Evolutionary conservation across 2,329 filamentous ascomycete species (phyloP).

Genomic region (Alternaria sp.): DNA sequence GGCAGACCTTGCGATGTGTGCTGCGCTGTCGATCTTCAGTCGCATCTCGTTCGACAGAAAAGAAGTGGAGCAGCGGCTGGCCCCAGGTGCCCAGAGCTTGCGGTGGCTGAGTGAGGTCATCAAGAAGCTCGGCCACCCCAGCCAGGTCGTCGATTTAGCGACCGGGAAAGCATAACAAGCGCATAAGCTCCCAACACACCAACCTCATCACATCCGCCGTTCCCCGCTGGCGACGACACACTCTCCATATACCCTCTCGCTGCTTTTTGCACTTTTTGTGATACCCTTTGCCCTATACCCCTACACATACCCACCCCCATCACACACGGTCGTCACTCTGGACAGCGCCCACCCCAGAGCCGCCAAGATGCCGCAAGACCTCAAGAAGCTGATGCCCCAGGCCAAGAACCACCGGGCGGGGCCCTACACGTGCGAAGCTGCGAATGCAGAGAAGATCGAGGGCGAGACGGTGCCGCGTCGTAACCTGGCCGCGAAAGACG

Average conservation of each 20-base stretch:
- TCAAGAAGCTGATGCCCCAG: slow-evolving; percentile 57
- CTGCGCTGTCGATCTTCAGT: slow-evolving; percentile 12
- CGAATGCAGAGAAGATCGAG: slow-evolving; percentile 70
- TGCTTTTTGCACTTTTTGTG: slow-evolving; percentile 22
- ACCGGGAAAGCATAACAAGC: slow-evolving; percentile 13
- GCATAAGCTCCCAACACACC: slow-evolving; percentile 14
- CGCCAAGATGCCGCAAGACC: slow-evolving; percentile 48
- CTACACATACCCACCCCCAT: slow-evolving; percentile 11
- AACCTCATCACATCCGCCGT: slow-evolving; percentile 18
- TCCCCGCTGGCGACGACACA: slow-evolving; percentile 32
- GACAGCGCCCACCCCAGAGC: slow-evolving; percentile 12
- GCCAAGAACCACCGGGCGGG: slow-evolving; percentile 64
- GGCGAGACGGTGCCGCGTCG: slow-evolving; percentile 87
- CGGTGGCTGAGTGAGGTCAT: slow-evolving; percentile 28
- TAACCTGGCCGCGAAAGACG: slow-evolving; percentile 73
- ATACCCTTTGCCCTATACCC: slow-evolving; percentile 24
- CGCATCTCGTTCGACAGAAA: background rate
- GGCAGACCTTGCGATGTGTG: background rate
- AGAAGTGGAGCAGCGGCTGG: slow-evolving; percentile 10
- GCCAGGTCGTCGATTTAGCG: slow-evolving; percentile 15
- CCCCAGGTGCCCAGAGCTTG: slow-evolving; percentile 4
- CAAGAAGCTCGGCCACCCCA: slow-evolving; percentile 17
- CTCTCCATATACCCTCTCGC: slow-evolving; percentile 13
- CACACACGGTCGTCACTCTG: slow-evolving; percentile 13
- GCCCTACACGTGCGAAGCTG: slow-evolving; percentile 76